Evolutionary conservation across 257 asterid species (phyloP).

Genomic region (Echites panduratus): DNA sequence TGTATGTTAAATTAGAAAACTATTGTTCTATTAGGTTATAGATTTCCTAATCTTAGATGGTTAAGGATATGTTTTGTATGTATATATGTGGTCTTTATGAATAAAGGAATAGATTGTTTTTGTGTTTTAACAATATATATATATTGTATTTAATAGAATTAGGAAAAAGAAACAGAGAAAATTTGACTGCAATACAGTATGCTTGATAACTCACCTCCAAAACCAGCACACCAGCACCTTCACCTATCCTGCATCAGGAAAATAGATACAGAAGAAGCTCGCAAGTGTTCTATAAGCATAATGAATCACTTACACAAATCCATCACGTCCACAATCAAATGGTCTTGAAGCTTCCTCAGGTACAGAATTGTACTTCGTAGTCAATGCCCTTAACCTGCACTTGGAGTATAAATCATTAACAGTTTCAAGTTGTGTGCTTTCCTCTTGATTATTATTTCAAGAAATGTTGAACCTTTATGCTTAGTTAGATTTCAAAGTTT

Average conservation of each 20-base stretch:
- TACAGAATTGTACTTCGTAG: constrained; percentile 62
- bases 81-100: no score
- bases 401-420: constrained; percentile 10
- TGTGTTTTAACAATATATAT: no score
- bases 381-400: constrained; percentile 82
- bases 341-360: constrained; percentile 93
- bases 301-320: constrained; percentile 73
- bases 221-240: constrained; percentile 86
- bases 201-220: constrained; percentile 63
- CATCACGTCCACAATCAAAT: constrained; percentile 90
- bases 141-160: neutral
- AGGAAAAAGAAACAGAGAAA: neutral
- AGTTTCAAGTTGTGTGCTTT: neutral
- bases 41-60: no score
- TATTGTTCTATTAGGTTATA: no score
- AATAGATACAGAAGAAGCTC: constrained; percentile 18
- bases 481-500: neutral
- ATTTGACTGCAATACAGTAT: neutral
- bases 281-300: constrained; percentile 10
- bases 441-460: neutral
- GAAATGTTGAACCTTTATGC: neutral
- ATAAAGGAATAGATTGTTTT: no score
- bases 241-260: constrained; percentile 72
- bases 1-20: no score
- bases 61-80: no score